Percentiles rank a stretch among this genome's conserved stretches.
These are phyloP conservation scores for Geotrichum citri-aurantii DNA, from an alignment of 1,139 yeast species.

Conservation along the genomic window DNA sequence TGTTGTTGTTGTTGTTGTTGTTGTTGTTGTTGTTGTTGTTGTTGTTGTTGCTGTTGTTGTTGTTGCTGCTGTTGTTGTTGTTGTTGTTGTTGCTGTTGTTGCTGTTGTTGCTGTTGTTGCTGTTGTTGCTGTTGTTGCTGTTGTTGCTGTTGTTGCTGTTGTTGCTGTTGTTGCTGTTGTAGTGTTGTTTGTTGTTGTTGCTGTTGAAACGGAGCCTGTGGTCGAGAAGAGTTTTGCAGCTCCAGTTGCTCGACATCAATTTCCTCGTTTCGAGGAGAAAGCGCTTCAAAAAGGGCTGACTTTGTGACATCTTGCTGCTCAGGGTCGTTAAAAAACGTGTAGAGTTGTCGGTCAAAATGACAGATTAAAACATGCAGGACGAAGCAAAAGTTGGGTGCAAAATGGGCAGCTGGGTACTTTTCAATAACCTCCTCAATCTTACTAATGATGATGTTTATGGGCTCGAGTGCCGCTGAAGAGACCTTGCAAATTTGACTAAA, in stretches of 20 bases:
- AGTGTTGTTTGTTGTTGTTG: background rate
- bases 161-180: background rate
- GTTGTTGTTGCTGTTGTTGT: background rate
- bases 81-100: slow-evolving; percentile 99
- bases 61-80: too few species aligned
- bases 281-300: background rate
- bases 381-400: slow-evolving; percentile 25
- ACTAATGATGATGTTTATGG: slow-evolving; percentile 44
- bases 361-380: slow-evolving; percentile 27
- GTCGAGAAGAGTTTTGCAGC: background rate
- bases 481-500: slow-evolving; percentile 45
- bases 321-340: background rate
- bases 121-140: slow-evolving; percentile 73
- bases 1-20: slow-evolving; percentile 99
- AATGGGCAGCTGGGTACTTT: slow-evolving; percentile 25
- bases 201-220: background rate
- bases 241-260: background rate
- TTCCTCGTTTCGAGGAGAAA: slow-evolving; percentile 1
- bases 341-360: slow-evolving; percentile 28
- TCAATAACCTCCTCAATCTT: slow-evolving; percentile 23
- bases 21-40: slow-evolving; percentile 99
- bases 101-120: slow-evolving; percentile 99
- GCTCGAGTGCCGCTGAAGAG: slow-evolving; percentile 39
- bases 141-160: background rate
- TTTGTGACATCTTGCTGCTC: background rate